Evolutionary conservation across 495 filamentous ascomycete species (phyloP), one percentile per base, ranked within the genome.

Genomic region (Xylaria castorea): DNA sequence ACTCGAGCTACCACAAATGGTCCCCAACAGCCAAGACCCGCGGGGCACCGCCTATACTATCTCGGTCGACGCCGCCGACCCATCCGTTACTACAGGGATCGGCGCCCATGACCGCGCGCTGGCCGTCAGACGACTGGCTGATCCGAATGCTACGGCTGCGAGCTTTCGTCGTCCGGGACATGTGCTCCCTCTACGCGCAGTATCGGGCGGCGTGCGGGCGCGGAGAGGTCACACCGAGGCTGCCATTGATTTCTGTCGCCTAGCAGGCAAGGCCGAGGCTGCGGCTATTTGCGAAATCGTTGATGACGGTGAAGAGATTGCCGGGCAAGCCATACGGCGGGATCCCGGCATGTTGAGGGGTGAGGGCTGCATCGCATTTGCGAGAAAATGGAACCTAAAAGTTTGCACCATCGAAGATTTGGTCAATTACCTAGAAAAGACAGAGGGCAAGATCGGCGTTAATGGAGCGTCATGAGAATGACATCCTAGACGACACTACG

Each of bases 381-480:
- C 94, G 16, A 88, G 89, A 81, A 89, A 87, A 80, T 98, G 93
- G 91, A 94, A 94, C 12, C 82, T 98, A 73, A 95, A 91, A 83
- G 94, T 97, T 51, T 97, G 95, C 81, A 98, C 96, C 9, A 98
- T 99, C 83, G 95, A 94, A 79, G 94, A 93, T 80, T 82, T 99
- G 82, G 92, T 95, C 50, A 84, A 80, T 70, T 93, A 95, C 81
- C 79, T 98, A 62, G 92, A 97, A 82, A 89, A 87, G 84, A 86
- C 82, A 74, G 85, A 89, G 79, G 85, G 85, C 27, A 88, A 89
- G 80, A 69, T 83, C 27, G 73, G 70, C 46, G 68, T 80, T 1
- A 87, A 86, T 66, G 85, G 85, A 51, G 76, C 12, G 46, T 44
- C 69, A 22, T 71, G 48, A 71, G 27, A 3, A 30, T 34, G 58